Evolutionary conservation across 176 grass and related monocot genomes (phyloP).

Genomic region (Musa troglodytarum): DNA sequence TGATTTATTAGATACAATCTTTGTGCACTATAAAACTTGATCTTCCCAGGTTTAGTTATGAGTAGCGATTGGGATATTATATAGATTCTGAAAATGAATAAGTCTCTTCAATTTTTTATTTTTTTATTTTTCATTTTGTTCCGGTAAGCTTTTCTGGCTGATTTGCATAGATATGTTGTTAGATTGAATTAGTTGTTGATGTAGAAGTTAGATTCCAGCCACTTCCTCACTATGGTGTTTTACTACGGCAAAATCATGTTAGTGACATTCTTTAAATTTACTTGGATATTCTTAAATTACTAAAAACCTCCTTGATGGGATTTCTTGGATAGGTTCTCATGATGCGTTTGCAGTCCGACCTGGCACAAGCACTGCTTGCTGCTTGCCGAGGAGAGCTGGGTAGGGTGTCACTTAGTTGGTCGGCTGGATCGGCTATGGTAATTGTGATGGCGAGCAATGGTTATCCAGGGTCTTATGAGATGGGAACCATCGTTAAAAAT

Average conservation of each 20-base stretch:
- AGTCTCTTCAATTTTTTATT: too few relatives aligned
- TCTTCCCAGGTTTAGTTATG: too few relatives aligned
- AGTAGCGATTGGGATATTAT: too few relatives aligned
- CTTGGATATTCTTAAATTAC: neutral
- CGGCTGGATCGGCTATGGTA: constrained; percentile 51
- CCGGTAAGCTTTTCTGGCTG: too few relatives aligned
- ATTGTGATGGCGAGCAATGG: constrained; percentile 79
- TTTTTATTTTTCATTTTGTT: too few relatives aligned
- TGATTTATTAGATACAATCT: too few relatives aligned
- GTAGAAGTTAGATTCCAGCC: too few relatives aligned
- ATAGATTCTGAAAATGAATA: too few relatives aligned
- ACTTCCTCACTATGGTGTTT: too few relatives aligned
- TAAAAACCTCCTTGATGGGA: neutral
- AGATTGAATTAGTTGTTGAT: too few relatives aligned
- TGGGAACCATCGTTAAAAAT: constrained; percentile 59
- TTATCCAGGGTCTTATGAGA: constrained; percentile 70
- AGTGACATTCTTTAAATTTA: neutral
- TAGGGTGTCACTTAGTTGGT: constrained; percentile 56
- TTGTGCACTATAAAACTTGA: too few relatives aligned
- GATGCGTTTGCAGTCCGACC: constrained; percentile 68
- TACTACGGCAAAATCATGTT: neutral
- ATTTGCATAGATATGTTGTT: too few relatives aligned
- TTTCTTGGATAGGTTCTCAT: constrained; percentile 31
- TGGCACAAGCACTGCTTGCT: constrained; percentile 61
- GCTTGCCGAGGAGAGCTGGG: constrained; percentile 56